These are phyloP conservation scores for Paraconiothyrium sp. DNA, from an alignment of 2,329 filamentous ascomycete species.

Conservation along the genomic window DNA sequence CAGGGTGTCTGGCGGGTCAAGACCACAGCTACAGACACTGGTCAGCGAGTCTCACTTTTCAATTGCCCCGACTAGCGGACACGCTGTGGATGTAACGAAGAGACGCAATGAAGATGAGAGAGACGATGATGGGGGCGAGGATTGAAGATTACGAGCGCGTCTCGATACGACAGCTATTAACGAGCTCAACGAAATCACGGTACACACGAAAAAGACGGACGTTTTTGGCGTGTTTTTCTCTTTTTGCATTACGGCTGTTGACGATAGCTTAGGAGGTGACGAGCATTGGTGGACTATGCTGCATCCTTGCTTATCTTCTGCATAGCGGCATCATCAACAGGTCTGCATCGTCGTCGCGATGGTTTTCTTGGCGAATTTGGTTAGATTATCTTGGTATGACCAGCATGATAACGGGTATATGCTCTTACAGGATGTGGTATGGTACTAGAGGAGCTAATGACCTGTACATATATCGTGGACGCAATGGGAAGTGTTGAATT, in stretches of 20 bases:
- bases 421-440: not conserved
- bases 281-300: not conserved
- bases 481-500: not conserved
- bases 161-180: conserved; percentile 27
- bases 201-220: not conserved
- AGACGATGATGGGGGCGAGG: conserved; percentile 6
- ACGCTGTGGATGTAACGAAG: not conserved
- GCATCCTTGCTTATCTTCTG: conserved; percentile 1
- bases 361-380: not conserved
- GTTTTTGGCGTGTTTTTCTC: no score
- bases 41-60: conserved; percentile 31
- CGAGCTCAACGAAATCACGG: conserved; percentile 27
- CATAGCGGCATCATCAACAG: not conserved
- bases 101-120: not conserved
- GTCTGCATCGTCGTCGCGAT: not conserved
- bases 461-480: not conserved
- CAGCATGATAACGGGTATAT: conserved; percentile 6
- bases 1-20: conserved; percentile 20
- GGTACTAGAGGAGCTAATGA: not conserved
- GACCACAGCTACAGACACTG: conserved; percentile 24
- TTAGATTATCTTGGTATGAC: conserved; percentile 1
- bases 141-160: conserved; percentile 18
- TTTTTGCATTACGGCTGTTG: not conserved
- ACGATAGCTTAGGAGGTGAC: not conserved
- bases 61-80: conserved; percentile 3